Base-by-base conservation (phyloP, 2,329 filamentous ascomycete species). In the Taxawa tesnikishii region DNA sequence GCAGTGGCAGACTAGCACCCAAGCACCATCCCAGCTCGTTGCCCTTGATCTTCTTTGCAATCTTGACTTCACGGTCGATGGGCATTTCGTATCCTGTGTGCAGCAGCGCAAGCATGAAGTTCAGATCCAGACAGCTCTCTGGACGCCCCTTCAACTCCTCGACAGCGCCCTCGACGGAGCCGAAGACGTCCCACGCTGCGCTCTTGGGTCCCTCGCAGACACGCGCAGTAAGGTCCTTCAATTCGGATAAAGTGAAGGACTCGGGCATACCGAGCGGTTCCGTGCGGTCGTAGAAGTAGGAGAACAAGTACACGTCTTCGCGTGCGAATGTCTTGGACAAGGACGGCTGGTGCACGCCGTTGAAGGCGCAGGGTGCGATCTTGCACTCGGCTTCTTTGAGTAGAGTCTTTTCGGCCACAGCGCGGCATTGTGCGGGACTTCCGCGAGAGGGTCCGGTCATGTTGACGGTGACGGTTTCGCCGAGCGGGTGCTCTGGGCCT, bases 1-100 rank as follows among this genome's bases (percentile, higher is more conserved):
- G 66, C 26, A 94, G 68, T 21, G 87, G 88, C 47, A 94, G 66
- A 70, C 85, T 93, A 43, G 90, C 90, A 57, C 90, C 90, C 51
- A 98, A 68, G 63, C 88, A 96, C 90, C 90, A 98, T 24, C 90
- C 90, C 48, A 98, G 63, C 64, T 98, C 92, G 56, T 94, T 94
- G 35, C 77, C 78, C 65, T 92, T 88, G 53, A 98, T 93, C 70
- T 94, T 94, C 80, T 98, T 98, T 38, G 88, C 90, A 53, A 94
- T 93, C 68, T 83, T 88, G 43, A 98, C 85, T 59, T 98, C 90
- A 24, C 92, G 73, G 45, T 94, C 83, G 47, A 96, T 78, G 4
- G 88, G 88, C 84, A 98, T 94, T 45, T 96, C 90, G 50, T 98
- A 98, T 3, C 90, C 90, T 5, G 84, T 93, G 59, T 96, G 87